Base-by-base conservation (phyloP, 176 grass and related monocot genomes). In the Bolboschoenus planiculmis region DNA sequence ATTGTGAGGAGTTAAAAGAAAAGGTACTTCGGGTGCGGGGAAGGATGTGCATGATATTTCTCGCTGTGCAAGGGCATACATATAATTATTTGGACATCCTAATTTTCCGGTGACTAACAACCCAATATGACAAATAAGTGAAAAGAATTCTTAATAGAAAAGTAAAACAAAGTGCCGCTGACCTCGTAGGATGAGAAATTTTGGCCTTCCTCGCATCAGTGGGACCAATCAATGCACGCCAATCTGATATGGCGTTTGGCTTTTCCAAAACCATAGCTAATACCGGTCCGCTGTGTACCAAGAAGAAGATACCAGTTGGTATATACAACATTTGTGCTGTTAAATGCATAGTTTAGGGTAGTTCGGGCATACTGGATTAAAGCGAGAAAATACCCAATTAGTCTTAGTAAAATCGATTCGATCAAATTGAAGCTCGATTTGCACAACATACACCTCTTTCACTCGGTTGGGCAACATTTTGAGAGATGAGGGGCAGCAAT, bases 161-260 rank as follows among this genome's bases (percentile, higher is more conserved):
- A 68, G 35, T 40, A 44, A 11, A 7, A 11, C 20, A 8, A 51
- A 60, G 14, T 54, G 65, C 30, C 11, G 18, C 79, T 85, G 76
- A 94, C 95, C 90, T 94, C 66, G 72, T 85, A 64, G 95, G 92
- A 56, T 94, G 92, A 84, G 90, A 91, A 81, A 63, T 78, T 94
- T 92, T 94, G 31, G 95, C 95, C 72, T 91, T 86, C 56, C 58
- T 89, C 56, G 95, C 88, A 88, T 97, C 87, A 75, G 95, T 97
- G 75, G 92, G 95, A 31, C 95, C 95, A 79, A 94, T 94, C 90
- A 97, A 86, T 86, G 66, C 71, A 78, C 95, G 81, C 95, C 95
- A 97, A 4, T 91, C 87, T 39, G 84, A 66, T 81, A 94, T 61
- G 16, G 88, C 95, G 76, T 94, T 85, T 50, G 39, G 71, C 65